phyloP scores from a whole-genome alignment of 73 alveolate species.

The Durusdinium trenchii region DNA sequence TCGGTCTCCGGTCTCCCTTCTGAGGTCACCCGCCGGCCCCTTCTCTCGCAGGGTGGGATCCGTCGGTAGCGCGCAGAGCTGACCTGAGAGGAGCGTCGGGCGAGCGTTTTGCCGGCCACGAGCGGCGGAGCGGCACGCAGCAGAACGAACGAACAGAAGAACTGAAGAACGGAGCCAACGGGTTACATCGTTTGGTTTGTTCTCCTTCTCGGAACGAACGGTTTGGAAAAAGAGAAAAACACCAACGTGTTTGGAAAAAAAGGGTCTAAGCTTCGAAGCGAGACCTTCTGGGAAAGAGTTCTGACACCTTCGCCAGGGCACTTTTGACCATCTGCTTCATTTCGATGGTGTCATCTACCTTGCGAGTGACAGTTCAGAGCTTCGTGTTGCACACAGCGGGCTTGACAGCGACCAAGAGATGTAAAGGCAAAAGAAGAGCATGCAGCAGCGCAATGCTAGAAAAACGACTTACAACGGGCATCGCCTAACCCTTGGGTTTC shows the following conservation, averaged over 20 bases:
- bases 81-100: conserved; percentile 60
- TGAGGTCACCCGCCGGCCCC: conserved; percentile 77
- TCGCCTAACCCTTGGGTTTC: too few species aligned
- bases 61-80: conserved; percentile 83
- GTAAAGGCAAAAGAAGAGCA: background rate
- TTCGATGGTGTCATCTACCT: conserved; percentile 91
- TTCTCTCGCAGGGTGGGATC: conserved; percentile 89
- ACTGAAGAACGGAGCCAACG: too few species aligned
- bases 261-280: too few species aligned
- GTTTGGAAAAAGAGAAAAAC: too few species aligned
- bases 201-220: too few species aligned
- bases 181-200: too few species aligned
- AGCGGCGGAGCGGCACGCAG: background rate
- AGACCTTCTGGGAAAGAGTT: too few species aligned
- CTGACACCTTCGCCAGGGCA: background rate
- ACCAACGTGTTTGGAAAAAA: too few species aligned
- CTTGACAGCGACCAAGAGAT: background rate
- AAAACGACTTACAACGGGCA: too few species aligned
- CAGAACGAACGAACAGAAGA: background rate
- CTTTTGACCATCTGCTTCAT: conserved; percentile 93
- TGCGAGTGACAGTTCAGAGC: background rate
- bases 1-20: too few species aligned
- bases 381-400: background rate
- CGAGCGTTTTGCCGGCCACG: background rate
- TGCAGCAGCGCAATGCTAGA: too few species aligned